Evolutionary conservation across 2,329 filamentous ascomycete genomes (phyloP).

Genomic region (Pleomassaria siparia): DNA sequence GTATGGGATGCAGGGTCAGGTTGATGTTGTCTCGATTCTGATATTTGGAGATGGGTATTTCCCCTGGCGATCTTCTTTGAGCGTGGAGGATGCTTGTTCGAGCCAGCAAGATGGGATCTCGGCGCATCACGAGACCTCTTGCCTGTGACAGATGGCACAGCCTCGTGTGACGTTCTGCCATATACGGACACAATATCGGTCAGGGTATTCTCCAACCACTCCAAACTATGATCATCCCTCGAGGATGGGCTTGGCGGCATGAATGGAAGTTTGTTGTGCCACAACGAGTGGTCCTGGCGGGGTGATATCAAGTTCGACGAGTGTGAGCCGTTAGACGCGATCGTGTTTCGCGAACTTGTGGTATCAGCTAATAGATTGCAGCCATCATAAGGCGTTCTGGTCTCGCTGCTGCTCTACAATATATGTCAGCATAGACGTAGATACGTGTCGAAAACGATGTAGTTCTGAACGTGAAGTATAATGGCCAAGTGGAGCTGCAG

Average conservation of each 20-base stretch:
- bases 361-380: neutral
- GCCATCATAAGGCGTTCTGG: neutral
- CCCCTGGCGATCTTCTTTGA: neutral
- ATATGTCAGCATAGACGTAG: neutral
- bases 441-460: neutral
- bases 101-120: neutral
- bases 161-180: neutral
- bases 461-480: neutral
- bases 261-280: neutral
- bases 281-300: neutral
- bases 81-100: neutral
- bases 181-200: neutral
- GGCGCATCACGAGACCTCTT: neutral
- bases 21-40: neutral
- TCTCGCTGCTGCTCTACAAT: no score
- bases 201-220: neutral
- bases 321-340: neutral
- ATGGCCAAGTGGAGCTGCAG: constrained; percentile 6
- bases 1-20: neutral
- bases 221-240: neutral
- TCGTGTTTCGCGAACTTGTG: neutral
- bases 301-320: neutral
- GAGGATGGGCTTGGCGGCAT: neutral
- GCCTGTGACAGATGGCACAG: neutral
- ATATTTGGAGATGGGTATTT: neutral